phyloP scores from a whole-genome alignment of 202 grass and related monocot species.

The Setaria italica region DNA sequence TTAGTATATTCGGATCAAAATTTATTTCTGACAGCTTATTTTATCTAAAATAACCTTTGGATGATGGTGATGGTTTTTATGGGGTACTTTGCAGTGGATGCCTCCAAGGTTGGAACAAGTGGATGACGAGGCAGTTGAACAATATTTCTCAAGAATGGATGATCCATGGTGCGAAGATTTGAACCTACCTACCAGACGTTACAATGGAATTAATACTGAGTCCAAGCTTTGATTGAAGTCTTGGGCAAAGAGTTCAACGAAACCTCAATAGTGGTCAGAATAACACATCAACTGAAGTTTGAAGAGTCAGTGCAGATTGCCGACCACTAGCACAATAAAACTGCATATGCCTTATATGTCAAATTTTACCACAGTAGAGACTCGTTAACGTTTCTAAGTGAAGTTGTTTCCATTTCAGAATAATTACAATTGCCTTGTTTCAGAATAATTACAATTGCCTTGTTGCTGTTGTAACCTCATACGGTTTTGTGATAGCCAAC shows the following conservation, averaged over 20 bases:
- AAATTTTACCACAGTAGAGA: too few relatives aligned
- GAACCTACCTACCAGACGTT: background rate
- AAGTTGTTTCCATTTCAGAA: too few relatives aligned
- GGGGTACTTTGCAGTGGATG: conserved; percentile 74
- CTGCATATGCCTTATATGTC: too few relatives aligned
- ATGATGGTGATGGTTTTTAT: background rate
- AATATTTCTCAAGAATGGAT: conserved; percentile 75
- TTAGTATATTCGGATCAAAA: background rate
- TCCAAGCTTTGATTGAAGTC: conserved; percentile 62
- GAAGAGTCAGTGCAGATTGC: too few relatives aligned
- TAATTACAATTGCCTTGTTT: too few relatives aligned
- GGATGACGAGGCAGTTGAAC: conserved; percentile 54
- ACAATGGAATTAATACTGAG: conserved; percentile 42
- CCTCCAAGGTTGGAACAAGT: conserved; percentile 71
- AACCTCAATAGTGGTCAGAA: background rate
- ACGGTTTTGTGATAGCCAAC: background rate
- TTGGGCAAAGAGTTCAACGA: background rate
- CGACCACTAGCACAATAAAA: background rate
- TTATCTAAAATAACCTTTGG: background rate
- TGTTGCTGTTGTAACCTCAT: too few relatives aligned
- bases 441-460: too few relatives aligned
- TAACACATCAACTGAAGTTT: background rate
- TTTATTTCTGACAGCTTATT: background rate
- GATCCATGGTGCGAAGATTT: conserved; percentile 61
- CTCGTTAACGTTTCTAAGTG: background rate